A percentile compares a stretch with the other conserved stretches of the same genome.
Conservation (phyloP, 2,329 filamentous ascomycete species). For the Ophiobolus disseminans region DNA sequence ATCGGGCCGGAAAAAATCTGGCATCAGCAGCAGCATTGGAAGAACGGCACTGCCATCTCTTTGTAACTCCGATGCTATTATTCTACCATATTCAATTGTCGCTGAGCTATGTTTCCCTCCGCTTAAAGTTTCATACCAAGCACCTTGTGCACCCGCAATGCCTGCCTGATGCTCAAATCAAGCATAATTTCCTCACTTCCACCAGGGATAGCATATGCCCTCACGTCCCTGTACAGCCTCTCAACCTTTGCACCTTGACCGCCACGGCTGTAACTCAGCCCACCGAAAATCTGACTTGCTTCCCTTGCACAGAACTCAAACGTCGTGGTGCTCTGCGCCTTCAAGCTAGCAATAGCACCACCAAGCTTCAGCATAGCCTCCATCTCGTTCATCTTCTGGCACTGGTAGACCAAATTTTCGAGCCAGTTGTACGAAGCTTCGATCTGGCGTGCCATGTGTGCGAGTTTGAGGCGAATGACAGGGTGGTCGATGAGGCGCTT, state of each 20-base stretch:
- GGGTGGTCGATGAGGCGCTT: constrained; percentile 96
- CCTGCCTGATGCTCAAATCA: constrained; percentile 92
- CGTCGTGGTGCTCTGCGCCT: constrained; percentile 90
- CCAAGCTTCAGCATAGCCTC: constrained; percentile 97
- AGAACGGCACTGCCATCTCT: too few species aligned
- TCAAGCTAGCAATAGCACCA: constrained; percentile 89
- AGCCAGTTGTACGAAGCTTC: constrained; percentile 98
- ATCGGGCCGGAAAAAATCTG: too few species aligned
- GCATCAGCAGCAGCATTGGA: too few species aligned
- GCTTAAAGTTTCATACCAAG: constrained; percentile 8
- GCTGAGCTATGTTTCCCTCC: too few species aligned
- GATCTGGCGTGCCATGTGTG: constrained; percentile 97
- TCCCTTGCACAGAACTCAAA: constrained; percentile 98
- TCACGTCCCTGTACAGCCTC: constrained; percentile 90
- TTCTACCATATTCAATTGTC: too few species aligned
- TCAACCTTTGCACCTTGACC: constrained; percentile 97
- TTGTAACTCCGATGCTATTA: too few species aligned
- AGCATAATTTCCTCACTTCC: constrained; percentile 99
- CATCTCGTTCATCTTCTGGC: constrained; percentile 88
- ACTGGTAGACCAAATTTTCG: constrained; percentile 93
- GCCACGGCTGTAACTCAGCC: constrained; percentile 87
- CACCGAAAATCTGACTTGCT: constrained; percentile 96
- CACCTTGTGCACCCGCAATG: constrained; percentile 53
- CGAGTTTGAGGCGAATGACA: constrained; percentile 96
- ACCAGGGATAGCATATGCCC: constrained; percentile 93